Evolutionary conservation across 1,139 yeast species (phyloP).

Genomic region (Yamadazyma triangularis): DNA sequence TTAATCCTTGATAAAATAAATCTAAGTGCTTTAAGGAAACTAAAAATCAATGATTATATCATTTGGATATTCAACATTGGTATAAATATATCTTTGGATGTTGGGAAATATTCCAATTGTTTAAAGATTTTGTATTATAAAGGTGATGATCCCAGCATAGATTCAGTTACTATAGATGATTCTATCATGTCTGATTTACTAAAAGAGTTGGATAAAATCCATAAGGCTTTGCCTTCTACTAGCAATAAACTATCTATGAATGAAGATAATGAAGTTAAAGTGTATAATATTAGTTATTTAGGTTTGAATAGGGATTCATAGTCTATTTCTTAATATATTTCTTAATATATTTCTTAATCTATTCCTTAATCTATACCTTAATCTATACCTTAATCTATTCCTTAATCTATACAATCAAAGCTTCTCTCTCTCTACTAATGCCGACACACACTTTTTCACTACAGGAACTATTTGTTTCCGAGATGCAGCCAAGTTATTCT

Average conservation of each 20-base stretch:
- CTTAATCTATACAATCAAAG: too few species aligned
- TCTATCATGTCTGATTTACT: conserved; percentile 22
- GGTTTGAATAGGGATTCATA: conserved; percentile 10
- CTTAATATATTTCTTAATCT: too few species aligned
- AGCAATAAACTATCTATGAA: conserved; percentile 16
- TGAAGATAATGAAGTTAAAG: conserved; percentile 13
- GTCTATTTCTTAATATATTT: too few species aligned
- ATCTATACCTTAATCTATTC: too few species aligned
- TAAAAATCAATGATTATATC: conserved; percentile 60
- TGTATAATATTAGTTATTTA: conserved; percentile 16
- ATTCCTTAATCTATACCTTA: too few species aligned
- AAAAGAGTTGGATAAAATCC: conserved; percentile 19
- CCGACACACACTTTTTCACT: too few species aligned
- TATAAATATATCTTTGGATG: conserved; percentile 20
- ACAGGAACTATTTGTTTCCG: conserved; percentile 85
- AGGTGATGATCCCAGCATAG: conserved; percentile 7
- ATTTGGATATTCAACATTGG: conserved; percentile 62
- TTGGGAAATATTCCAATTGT: conserved; percentile 18
- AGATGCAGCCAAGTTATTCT: conserved; percentile 56
- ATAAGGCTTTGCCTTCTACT: conserved; percentile 26
- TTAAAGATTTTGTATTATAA: conserved; percentile 40
- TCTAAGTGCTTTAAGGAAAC: conserved; percentile 41
- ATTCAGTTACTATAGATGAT: conserved; percentile 18
- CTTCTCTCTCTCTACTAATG: too few species aligned
- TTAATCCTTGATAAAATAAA: conserved; percentile 42